Evolutionary conservation across 768 basidiomycete genomes (phyloP).

Genomic region (Sistotremastrum suecicum): DNA sequence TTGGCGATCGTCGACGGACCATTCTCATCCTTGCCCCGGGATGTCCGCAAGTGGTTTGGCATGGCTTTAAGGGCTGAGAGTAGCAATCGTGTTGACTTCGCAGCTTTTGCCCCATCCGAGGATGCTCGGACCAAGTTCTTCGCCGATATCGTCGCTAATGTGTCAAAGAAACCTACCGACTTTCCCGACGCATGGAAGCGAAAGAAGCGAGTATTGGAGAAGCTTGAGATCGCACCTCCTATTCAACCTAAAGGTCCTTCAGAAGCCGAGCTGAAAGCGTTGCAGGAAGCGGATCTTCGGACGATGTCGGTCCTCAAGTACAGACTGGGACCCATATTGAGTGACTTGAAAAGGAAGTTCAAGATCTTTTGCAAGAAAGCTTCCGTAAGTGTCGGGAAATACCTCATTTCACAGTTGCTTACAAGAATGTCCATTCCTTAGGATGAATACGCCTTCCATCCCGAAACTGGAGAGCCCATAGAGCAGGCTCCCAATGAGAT

Average conservation of each 20-base stretch:
- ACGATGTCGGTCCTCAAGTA: slow-evolving; percentile 73
- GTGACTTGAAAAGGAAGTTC: slow-evolving; percentile 83
- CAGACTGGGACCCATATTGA: slow-evolving; percentile 79
- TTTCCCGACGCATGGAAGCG: slow-evolving; percentile 85
- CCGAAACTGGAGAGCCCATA: slow-evolving; percentile 1
- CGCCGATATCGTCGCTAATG: slow-evolving; percentile 48
- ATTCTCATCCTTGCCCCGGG: slow-evolving; percentile 53
- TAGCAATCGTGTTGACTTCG: slow-evolving; percentile 60
- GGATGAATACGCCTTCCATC: slow-evolving; percentile 64
- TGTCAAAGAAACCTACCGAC: slow-evolving; percentile 64
- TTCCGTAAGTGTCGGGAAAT: slow-evolving; percentile 31
- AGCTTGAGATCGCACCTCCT: slow-evolving; percentile 79
- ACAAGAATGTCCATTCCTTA: slow-evolving; percentile 16
- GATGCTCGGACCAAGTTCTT: slow-evolving; percentile 68
- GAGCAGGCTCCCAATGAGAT: neutral
- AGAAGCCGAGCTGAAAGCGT: slow-evolving; percentile 66
- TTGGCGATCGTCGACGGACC: slow-evolving; percentile 78
- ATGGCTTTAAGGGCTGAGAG: slow-evolving; percentile 24
- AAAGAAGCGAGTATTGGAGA: slow-evolving; percentile 72
- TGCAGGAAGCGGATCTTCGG: slow-evolving; percentile 70
- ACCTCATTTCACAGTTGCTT: neutral
- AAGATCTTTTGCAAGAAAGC: slow-evolving; percentile 79
- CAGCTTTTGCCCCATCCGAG: slow-evolving; percentile 8
- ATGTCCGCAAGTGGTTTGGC: slow-evolving; percentile 90
- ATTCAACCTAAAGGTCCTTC: slow-evolving; percentile 73